A percentile compares a stretch with the other conserved stretches of the same genome.
phyloP scores from a whole-genome alignment of 805 yeast genomes.

The Saturnispora kantuleensis region DNA sequence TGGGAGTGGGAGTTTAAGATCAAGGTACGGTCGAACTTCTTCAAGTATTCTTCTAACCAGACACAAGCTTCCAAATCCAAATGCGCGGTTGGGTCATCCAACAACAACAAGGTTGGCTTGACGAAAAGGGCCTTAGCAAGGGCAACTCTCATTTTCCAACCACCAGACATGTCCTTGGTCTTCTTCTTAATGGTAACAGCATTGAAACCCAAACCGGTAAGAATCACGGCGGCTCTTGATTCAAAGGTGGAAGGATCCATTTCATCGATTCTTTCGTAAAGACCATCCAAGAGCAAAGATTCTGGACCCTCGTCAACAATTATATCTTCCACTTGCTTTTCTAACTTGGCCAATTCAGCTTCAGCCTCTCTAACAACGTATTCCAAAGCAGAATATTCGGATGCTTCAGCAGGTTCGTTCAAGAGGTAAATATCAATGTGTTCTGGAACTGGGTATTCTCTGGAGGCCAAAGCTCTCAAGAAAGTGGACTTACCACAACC shows the following conservation, averaged over 20 bases:
- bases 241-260: conserved; percentile 96
- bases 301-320: conserved; percentile 93
- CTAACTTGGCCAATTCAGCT: conserved; percentile 79
- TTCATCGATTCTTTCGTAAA: conserved; percentile 91
- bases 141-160: conserved; percentile 99
- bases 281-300: conserved; percentile 69
- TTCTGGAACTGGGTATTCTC: conserved; percentile 94
- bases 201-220: conserved; percentile 96
- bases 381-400: conserved; percentile 85
- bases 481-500: conserved; percentile 99
- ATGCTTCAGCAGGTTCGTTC: conserved; percentile 96
- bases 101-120: conserved; percentile 85
- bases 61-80: conserved; percentile 99
- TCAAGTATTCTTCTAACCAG: conserved; percentile 97
- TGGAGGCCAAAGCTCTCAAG: conserved; percentile 84
- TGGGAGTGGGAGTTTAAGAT: conserved; percentile 95
- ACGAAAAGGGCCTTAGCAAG: conserved; percentile 96
- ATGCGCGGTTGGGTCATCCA: conserved; percentile 99
- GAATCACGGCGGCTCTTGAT: conserved; percentile 88
- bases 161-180: conserved; percentile 99
- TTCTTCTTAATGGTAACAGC: conserved; percentile 76
- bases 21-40: conserved; percentile 86
- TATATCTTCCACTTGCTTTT: conserved; percentile 81
- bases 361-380: conserved; percentile 97
- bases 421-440: conserved; percentile 82